Base-by-base conservation (phyloP, 2,329 filamentous ascomycete genomes). In the Thermothelomyces thermophilus region DNA sequence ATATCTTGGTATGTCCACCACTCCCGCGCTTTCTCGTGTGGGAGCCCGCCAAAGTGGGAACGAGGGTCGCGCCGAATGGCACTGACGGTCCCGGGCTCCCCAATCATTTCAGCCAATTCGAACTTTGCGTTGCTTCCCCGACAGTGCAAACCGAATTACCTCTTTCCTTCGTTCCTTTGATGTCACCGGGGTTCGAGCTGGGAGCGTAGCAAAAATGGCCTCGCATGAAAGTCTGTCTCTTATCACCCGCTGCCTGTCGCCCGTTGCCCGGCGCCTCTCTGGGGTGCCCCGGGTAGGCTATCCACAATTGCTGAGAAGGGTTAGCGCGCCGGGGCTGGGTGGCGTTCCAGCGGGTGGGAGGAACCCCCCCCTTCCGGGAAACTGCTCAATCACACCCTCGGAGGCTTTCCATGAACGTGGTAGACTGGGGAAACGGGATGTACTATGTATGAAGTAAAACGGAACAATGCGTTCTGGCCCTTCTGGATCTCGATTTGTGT, bases 301-400 rank as follows among this genome's bases (percentile, higher is more conserved):
- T 30, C 30, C 44, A 48, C 33, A 26, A 17, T 30, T 42, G 33
- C 52, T 39, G 34, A 42, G 47, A 52, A 44, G 37, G 46, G 52
- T 42, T 51, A 49, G 42, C 42, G 46, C 36, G 17, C 40, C 24
- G 31, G 36, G 51, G 33, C 17, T 44, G 51, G 46, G 49, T 50
- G 49, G 52, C 52, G 49, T 37, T 28, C 34, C 20, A 45, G 37
- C 26, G 36, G 35, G 50, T 55, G 50, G 49, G 50, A 45, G 41
- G 48, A 11, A 19, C 16, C 17, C 31, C 44, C 46, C 46, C 47
- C 53, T 41, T 41, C 45, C 50, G 20, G 20, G 30, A 35, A 5
- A 30, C 9, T 6, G 8, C 19, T 16, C 14, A 19, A 36, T 50
- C 42, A 41, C 48, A 46, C 33, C 39, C 34, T 35, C n/a, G n/a